Percentiles rank a stretch among this genome's conserved stretches.
phyloP scores from a whole-genome alignment of 2,329 filamentous ascomycete species.

The Elsinoe arachidis region DNA sequence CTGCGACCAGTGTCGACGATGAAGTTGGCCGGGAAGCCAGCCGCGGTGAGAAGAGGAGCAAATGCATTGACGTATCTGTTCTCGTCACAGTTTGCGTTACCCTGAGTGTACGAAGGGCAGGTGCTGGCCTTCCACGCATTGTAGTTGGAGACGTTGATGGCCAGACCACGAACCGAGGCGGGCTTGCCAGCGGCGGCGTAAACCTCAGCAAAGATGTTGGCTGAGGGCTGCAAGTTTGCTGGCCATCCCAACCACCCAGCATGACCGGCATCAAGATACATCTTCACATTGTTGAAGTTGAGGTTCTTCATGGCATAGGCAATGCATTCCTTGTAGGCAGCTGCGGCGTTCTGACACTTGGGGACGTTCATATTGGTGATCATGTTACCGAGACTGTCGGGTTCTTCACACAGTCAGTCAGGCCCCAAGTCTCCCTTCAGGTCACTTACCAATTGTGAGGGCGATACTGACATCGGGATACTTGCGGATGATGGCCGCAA shows the following conservation, averaged over 20 bases:
- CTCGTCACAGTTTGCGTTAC: conserved; percentile 46
- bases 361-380: conserved; percentile 50
- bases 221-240: conserved; percentile 49
- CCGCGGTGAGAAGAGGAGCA: conserved; percentile 38
- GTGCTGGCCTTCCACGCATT: conserved; percentile 44
- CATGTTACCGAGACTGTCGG: conserved; percentile 55
- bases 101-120: conserved; percentile 37
- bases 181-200: conserved; percentile 42
- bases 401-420: conserved; percentile 38
- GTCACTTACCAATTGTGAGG: conserved; percentile 39
- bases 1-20: conserved; percentile 52
- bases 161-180: conserved; percentile 43
- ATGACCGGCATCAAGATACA: conserved; percentile 57
- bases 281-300: conserved; percentile 53
- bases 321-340: conserved; percentile 47
- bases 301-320: conserved; percentile 49
- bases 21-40: conserved; percentile 48
- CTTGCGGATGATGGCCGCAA: conserved; percentile 44
- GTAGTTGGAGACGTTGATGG: conserved; percentile 52
- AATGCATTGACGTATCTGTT: conserved; percentile 44
- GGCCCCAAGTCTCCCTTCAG: conserved; percentile 14
- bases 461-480: conserved; percentile 46
- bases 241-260: conserved; percentile 57
- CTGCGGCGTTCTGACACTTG: conserved; percentile 47
- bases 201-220: conserved; percentile 39